Conservation (phyloP, 345 rosid genomes). For the Euphorbia tirucalli region DNA sequence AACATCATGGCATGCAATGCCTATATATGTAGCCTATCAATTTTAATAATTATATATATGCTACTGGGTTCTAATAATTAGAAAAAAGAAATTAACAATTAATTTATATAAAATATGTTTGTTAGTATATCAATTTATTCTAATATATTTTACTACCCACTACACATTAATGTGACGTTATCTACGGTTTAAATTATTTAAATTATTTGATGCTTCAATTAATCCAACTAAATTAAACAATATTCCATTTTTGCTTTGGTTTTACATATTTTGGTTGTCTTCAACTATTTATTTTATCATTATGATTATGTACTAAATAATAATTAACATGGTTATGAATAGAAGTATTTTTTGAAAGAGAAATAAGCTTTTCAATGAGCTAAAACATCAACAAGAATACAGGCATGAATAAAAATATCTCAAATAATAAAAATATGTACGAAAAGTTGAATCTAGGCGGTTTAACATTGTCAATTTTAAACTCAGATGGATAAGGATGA, state of each 20-base stretch:
- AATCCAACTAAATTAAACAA: neutral
- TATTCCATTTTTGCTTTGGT: neutral
- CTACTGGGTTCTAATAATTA: neutral
- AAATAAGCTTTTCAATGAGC: too few species aligned
- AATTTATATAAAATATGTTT: neutral
- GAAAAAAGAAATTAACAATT: neutral
- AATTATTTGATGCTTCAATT: neutral
- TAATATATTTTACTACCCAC: neutral
- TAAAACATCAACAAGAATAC: too few species aligned
- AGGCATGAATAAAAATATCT: too few species aligned
- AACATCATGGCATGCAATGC: slow-evolving; percentile 1
- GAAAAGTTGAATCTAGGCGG: too few species aligned
- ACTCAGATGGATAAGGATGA: too few species aligned
- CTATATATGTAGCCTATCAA: neutral
- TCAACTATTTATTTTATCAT: neutral
- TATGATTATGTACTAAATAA: too few species aligned
- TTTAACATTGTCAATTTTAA: too few species aligned
- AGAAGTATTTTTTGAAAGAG: too few species aligned
- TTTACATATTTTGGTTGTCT: neutral
- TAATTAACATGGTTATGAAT: too few species aligned
- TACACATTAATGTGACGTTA: neutral
- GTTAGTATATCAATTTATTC: neutral
- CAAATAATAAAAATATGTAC: too few species aligned
- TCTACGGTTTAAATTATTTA: neutral
- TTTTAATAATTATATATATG: neutral